Percentiles rank a stretch among this genome's conserved stretches.
Conservation (phyloP, 1,284 basidiomycete genomes). For the Xerocomus alliaceus region DNA sequence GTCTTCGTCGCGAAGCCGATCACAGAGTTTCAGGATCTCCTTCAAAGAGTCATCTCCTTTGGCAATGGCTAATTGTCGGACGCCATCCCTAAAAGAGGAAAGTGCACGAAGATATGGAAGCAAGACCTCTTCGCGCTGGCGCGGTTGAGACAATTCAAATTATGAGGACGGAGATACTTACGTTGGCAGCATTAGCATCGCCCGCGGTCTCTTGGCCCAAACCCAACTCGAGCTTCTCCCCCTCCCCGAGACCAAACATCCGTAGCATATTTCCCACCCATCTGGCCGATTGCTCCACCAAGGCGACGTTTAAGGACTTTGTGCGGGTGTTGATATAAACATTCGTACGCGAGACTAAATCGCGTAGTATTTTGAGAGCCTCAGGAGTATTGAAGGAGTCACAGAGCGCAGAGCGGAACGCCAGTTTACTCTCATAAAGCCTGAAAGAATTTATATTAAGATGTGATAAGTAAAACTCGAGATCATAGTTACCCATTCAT, state of each 20-base stretch:
- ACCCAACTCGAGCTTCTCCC: constrained; percentile 66
- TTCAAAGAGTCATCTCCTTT: constrained; percentile 70
- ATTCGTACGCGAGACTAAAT: constrained; percentile 89
- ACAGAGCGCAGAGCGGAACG: constrained; percentile 90
- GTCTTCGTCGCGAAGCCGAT: constrained; percentile 90
- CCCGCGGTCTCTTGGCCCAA: constrained; percentile 68
- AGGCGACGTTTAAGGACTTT: constrained; percentile 68
- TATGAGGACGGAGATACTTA: constrained; percentile 51
- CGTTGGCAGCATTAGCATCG: constrained; percentile 54
- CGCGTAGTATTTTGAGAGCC: constrained; percentile 80
- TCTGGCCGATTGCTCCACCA: constrained; percentile 77
- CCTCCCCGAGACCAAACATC: constrained; percentile 95
- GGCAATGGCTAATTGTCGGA: constrained; percentile 83
- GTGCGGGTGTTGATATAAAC: constrained; percentile 80
- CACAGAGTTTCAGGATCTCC: constrained; percentile 85
- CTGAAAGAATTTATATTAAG: constrained; percentile 47
- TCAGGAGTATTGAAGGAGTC: constrained; percentile 97
- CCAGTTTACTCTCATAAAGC: constrained; percentile 76
- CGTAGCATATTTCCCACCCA: constrained; percentile 92
- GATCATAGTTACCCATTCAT: constrained; percentile 58
- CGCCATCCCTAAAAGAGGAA: constrained; percentile 90
- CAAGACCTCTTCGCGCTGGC: constrained; percentile 80
- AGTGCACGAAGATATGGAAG: constrained; percentile 90
- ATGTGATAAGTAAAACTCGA: constrained; percentile 20
- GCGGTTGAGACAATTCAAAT: constrained; percentile 1